Evolutionary conservation across 345 rosid species (phyloP).

Genomic region (Pseudoturritis turrita): DNA sequence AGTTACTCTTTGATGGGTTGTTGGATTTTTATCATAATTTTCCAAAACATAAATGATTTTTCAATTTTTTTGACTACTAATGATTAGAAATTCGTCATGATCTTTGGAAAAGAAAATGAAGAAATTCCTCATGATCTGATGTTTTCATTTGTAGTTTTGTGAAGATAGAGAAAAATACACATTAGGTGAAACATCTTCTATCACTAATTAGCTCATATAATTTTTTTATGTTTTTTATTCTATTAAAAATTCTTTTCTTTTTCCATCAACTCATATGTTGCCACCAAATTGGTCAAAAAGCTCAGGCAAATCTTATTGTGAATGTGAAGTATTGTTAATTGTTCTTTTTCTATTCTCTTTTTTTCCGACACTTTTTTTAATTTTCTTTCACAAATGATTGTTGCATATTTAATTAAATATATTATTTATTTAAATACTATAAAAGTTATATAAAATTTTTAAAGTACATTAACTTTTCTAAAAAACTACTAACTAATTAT

Average conservation of each 20-base stretch:
- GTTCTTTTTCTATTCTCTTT: neutral
- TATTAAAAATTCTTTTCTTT: neutral
- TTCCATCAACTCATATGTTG: conserved; percentile 21
- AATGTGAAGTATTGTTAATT: neutral
- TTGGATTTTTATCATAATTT: conserved; percentile 2
- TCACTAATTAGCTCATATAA: conserved; percentile 5
- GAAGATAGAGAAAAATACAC: conserved; percentile 6
- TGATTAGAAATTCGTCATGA: conserved; percentile 17
- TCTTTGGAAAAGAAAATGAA: neutral
- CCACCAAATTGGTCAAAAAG: conserved; percentile 28
- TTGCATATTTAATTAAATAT: neutral
- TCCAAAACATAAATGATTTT: conserved; percentile 13
- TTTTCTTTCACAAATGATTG: neutral
- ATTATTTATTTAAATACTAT: neutral
- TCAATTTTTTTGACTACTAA: neutral
- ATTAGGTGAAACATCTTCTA: conserved; percentile 28
- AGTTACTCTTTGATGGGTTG: conserved; percentile 10
- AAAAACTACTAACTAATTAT: neutral
- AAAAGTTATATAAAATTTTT: neutral
- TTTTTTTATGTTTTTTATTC: neutral
- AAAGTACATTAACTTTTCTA: neutral
- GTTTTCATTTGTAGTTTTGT: conserved; percentile 5
- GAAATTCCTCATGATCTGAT: neutral
- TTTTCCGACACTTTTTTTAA: no score
- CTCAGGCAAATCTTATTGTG: conserved; percentile 18